These are phyloP conservation scores for Rhytidiadelphus loreus DNA, from an alignment of 225 moss, liverwort and hornwort genomes.

Conservation along the genomic window DNA sequence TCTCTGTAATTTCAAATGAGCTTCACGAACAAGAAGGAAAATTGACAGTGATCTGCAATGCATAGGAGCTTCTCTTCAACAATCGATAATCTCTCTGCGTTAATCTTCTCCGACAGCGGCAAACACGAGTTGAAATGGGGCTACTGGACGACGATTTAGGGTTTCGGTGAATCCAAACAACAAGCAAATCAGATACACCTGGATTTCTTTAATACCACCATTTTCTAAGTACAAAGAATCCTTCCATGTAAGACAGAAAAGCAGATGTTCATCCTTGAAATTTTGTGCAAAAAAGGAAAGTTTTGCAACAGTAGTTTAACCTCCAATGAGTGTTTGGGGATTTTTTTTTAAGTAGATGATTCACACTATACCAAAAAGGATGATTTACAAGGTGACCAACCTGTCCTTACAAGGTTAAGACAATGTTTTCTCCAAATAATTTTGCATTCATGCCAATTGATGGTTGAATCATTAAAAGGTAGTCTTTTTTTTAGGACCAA, in stretches of 20 bases:
- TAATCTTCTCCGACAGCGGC: neutral
- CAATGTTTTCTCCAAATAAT: neutral
- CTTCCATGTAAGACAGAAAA: neutral
- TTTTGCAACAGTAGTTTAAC: neutral
- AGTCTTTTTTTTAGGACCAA: no score
- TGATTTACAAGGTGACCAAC: rapidly evolving
- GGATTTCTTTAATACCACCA: neutral
- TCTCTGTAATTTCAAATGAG: no score
- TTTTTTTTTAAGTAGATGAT: neutral
- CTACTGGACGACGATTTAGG: neutral
- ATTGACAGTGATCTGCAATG: neutral
- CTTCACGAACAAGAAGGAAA: neutral
- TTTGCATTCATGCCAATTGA: neutral
- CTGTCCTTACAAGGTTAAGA: rapidly evolving
- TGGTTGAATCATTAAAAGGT: no score
- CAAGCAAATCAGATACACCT: neutral
- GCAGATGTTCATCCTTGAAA: neutral
- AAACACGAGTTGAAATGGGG: neutral
- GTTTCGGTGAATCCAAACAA: neutral
- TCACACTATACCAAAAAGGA: neutral
- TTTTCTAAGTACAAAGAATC: neutral
- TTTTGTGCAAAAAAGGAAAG: neutral
- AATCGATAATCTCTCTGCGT: neutral
- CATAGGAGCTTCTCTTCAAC: neutral
- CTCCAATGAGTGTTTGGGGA: no score